Evolutionary conservation across 192 early-diverging fungal species (phyloP), one percentile per base, ranked within the genome.

Genomic region (Backusella luteola): DNA sequence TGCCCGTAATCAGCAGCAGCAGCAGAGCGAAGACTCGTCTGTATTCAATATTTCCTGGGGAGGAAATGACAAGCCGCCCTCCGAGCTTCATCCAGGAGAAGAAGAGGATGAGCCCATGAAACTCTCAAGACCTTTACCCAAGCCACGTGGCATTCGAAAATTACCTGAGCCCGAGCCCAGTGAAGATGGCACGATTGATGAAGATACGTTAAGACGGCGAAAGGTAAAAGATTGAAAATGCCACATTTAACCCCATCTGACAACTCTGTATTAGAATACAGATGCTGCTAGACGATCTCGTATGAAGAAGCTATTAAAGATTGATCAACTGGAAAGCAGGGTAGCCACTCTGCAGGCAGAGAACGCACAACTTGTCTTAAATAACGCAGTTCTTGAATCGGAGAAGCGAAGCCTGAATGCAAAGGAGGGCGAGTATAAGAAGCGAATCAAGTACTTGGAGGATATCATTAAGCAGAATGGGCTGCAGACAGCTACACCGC

Each of bases 241-340:
- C 2, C 32, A 3, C 0, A 32, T 32, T 32, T 32, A 32, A 32
- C 3, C 2, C 38, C 38, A 39, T 39, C 38, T 39, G 9, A 39
- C 38, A 7, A 39, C 32, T 39, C 38, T 11, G 8, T 7, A 2
- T 1, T 73, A 89, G 89, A 95, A 98, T 85, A 97, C 97, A 2
- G 93, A 96, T 76, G 95, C 96, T 5, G 97, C 97, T 0, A 93
- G 97, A 39, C 88, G 95, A 73, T 96, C 94, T 36, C 90, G 97
- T 34, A 86, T 92, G 80, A 91, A 93, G 81, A 97, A 97, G 82
- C 80, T 93, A 66, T 80, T 91, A 63, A 89, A 91, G 79, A 91
- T 96, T 79, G 93, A 93, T 79, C 84, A 84, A 34, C 90, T 98
- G 15, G 95, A 96, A 81, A 84, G 86, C 70, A 91, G 91, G 59